Base-by-base conservation (phyloP, 2,329 filamentous ascomycete species). In the Pyrenochaeta sp. region DNA sequence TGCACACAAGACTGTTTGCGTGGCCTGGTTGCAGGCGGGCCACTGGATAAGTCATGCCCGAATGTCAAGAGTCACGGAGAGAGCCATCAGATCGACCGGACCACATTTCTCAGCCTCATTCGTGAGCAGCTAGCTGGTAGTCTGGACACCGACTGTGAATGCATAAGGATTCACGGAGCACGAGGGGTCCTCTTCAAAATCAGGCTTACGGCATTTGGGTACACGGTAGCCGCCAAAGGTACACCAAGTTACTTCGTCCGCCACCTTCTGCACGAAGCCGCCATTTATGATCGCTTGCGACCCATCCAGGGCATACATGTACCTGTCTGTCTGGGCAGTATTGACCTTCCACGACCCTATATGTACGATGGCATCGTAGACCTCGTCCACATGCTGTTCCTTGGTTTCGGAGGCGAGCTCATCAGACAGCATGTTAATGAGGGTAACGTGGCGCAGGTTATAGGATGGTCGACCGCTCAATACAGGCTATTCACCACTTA, bases 171-270 rank as follows among this genome's bases (percentile, higher is more conserved):
- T 11, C 43, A 56, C 18, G 70, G 75, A 4, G 52, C 72, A 1
- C 63, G 69, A 6, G 68, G 74, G 11, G 71, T 56, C 3, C 54
- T 77, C 5, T 78, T 79, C 49, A 58, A 67, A 39, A 54, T 78
- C 3, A 73, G 69, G 7, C 62, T 79, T 24, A 51, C 70, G 15
- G 57, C 46, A 2, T 69, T 77, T 47, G 68, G 73, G 45, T 79
- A 78, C 58, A 75, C 68, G 1, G 72, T 79, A 31, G 59, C 73
- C 19, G 59, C 67, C 35, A 79, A 80, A 52, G 70, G 69, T 14
- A 77, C 55, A n/a, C 35, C 52, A 9, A 22, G 38, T 21, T 30
- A 57, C 38, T 61, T 63, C 28, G 39, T 51, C 13, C 17, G 41
- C 34, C 42, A 45, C 28, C 42, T 63, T 1, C 6, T 41, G 30